Conservation (phyloP, 228 moss, liverwort and hornwort genomes). For the Sphagnum fallax region DNA sequence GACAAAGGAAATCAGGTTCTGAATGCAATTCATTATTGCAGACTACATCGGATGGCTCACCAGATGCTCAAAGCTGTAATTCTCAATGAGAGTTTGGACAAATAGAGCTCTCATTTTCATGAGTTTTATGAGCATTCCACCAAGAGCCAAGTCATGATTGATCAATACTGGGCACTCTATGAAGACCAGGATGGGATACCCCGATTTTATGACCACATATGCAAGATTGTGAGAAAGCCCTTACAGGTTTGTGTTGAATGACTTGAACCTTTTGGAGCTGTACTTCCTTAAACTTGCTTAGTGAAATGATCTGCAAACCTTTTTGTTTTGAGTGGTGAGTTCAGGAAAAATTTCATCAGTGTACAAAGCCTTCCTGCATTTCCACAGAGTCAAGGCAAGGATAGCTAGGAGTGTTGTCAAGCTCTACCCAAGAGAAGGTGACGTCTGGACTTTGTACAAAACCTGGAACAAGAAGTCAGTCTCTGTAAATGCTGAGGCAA, state of each 20-base stretch:
- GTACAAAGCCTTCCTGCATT: slow-evolving; percentile 38
- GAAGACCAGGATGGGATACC: slow-evolving; percentile 66
- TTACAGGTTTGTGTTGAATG: slow-evolving; percentile 39
- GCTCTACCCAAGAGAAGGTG: slow-evolving; percentile 26
- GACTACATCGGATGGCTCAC: too few species aligned
- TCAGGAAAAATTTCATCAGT: slow-evolving; percentile 19
- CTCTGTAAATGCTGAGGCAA: slow-evolving; percentile 10
- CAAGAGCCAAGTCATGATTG: slow-evolving; percentile 11
- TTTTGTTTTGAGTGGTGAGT: slow-evolving; percentile 46
- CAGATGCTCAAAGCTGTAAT: not conserved
- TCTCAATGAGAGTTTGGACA: slow-evolving; percentile 1
- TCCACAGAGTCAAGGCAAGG: slow-evolving; percentile 14
- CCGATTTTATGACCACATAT: slow-evolving; percentile 46
- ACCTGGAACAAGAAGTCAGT: slow-evolving; percentile 40
- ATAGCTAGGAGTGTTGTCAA: slow-evolving; percentile 5
- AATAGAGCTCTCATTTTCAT: slow-evolving; percentile 47
- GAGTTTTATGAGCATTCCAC: slow-evolving; percentile 41
- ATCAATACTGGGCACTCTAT: slow-evolving; percentile 56
- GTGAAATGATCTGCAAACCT: slow-evolving; percentile 28
- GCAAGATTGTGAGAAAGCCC: slow-evolving; percentile 16
- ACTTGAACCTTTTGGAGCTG: slow-evolving; percentile 43
- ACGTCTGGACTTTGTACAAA: slow-evolving; percentile 51
- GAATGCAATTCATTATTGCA: too few species aligned
- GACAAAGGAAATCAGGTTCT: too few species aligned
- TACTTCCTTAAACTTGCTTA: slow-evolving; percentile 18